Evolutionary conservation across 805 yeast genomes (phyloP).

Genomic region (Cyberlindnera euphorbiae): DNA sequence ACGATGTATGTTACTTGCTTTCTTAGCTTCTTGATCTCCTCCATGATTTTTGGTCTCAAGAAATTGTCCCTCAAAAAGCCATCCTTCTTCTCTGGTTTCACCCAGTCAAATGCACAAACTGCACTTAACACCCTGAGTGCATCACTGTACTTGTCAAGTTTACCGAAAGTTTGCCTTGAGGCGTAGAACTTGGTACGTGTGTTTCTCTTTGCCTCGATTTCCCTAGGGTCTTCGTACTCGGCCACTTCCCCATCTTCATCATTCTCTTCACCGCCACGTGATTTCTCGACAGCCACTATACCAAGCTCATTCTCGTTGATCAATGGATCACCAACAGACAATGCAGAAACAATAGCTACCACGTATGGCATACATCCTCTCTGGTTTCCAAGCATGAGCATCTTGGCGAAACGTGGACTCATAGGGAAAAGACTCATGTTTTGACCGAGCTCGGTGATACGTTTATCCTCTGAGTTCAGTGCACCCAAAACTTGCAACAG

Average conservation of each 20-base stretch:
- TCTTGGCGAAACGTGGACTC: constrained; percentile 89
- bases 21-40: constrained; percentile 77
- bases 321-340: constrained; percentile 93
- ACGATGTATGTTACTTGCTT: constrained; percentile 76
- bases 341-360: constrained; percentile 86
- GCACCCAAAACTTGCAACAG: constrained; percentile 77
- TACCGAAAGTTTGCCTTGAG: constrained; percentile 56
- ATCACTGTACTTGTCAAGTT: constrained; percentile 72
- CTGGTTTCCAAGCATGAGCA: constrained; percentile 84
- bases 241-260: constrained; percentile 29
- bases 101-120: constrained; percentile 82
- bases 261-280: constrained; percentile 24
- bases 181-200: constrained; percentile 49
- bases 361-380: constrained; percentile 79
- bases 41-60: constrained; percentile 75
- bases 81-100: constrained; percentile 41
- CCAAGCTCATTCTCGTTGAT: constrained; percentile 72
- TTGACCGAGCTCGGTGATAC: constrained; percentile 73
- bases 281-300: constrained; percentile 28
- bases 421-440: constrained; percentile 90
- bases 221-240: constrained; percentile 31
- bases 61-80: constrained; percentile 57
- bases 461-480: constrained; percentile 39
- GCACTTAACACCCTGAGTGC: constrained; percentile 71
- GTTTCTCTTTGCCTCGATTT: constrained; percentile 32